Evolutionary conservation across 768 basidiomycete genomes (phyloP), one percentile per base, ranked within the genome.

Genomic region (Lentinula guzmanii): DNA sequence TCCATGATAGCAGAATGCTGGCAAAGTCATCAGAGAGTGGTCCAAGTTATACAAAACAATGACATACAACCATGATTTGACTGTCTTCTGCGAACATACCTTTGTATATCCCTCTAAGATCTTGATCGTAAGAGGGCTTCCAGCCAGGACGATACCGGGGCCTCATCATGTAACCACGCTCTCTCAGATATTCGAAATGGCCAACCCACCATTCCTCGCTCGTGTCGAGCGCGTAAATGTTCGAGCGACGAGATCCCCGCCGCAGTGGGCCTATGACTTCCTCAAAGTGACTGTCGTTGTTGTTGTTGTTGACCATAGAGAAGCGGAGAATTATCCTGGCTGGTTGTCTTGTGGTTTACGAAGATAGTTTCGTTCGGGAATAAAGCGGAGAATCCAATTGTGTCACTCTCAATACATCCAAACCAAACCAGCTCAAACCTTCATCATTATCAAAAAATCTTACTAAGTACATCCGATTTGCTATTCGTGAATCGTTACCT

Each of bases 91-190:
- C 7, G 7, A 28, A 28, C 28, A 28, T 28, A 28, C 3, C 3
- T 28, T 28, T 28, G 28, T 28, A 28, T 10, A 21, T 21, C 21
- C 11, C 10, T 9, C n/a, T 31, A 13, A n/a, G 42, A 52, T 28
- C 21, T 21, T 21, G 21, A 21, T 21, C 31, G 66, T 66, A 70
- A 8, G 69, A 66, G 1, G 69, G 60, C 46, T 51, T 18, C 68
- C 68, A 69, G 16, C 56, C 68, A 8, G 68, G 64, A 21, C 31
- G 28, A 46, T 65, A 67, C n/a, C 66, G 46, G 9, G 39, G 54
- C 37, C 68, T 45, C 43, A 67, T 53, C 21, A 61, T 31, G 50
- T 68, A 67, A 28, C 68, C 68, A 1, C 37, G 53, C 16, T 65
- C 58, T 28, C 55, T 21, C 5, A 68, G 62, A 54, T 63, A 21